A percentile compares a stretch with the other conserved stretches of the same genome.
Evolutionary conservation across 2,329 filamentous ascomycete genomes (phyloP).

Genomic region (Hypoxylon sp.): DNA sequence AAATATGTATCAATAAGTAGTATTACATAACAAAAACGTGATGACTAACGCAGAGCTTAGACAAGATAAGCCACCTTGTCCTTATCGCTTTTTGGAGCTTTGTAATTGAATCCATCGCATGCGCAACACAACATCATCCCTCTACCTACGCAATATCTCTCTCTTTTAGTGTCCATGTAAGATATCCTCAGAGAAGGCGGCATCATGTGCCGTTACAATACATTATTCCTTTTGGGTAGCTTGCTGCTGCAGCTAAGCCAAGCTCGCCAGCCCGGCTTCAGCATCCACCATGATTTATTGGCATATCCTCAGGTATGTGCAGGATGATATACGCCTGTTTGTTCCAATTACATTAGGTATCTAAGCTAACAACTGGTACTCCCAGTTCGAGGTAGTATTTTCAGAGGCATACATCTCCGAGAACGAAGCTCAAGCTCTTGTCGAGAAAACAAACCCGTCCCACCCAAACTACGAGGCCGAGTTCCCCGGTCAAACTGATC

Average conservation of each 20-base stretch:
- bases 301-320: conserved; percentile 81
- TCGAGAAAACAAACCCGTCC: conserved; percentile 59
- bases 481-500: conserved; percentile 44
- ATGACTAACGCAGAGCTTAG: no score
- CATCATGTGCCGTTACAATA: conserved; percentile 61
- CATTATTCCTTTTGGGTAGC: conserved; percentile 54
- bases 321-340: no score
- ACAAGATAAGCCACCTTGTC: conserved; percentile 28
- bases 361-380: no score
- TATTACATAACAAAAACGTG: no score
- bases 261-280: conserved; percentile 71
- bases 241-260: conserved; percentile 55
- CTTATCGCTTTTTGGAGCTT: no score
- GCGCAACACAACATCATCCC: neutral
- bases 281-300: conserved; percentile 86
- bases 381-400: conserved; percentile 82
- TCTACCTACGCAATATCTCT: neutral
- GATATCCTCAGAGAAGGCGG: conserved; percentile 43
- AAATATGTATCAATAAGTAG: neutral
- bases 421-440: conserved; percentile 69
- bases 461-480: conserved; percentile 48
- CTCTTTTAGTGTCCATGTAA: conserved; percentile 46
- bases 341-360: no score
- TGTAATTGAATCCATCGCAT: no score
- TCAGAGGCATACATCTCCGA: conserved; percentile 76